phyloP scores from a whole-genome alignment of 2,329 filamentous ascomycete species.

The Graphilbum ipis-grandicollis region DNA sequence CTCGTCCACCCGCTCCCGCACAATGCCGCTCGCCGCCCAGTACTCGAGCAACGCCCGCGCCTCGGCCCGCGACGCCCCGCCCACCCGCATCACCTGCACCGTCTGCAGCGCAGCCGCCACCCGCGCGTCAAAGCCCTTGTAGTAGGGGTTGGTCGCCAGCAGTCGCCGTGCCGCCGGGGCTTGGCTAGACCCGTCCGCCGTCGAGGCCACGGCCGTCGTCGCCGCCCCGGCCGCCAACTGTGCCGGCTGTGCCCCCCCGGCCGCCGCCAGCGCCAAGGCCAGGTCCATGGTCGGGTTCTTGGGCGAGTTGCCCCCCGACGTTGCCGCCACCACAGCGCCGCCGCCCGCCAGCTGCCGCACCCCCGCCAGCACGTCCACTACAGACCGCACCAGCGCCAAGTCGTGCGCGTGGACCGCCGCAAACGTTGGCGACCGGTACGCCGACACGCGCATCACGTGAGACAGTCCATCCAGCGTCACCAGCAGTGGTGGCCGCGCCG shows the following conservation, averaged over 20 bases:
- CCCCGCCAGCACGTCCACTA: constrained; percentile 54
- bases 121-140: constrained; percentile 37
- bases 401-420: constrained; percentile 75
- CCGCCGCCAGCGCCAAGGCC: constrained; percentile 32
- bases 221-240: too few relatives aligned
- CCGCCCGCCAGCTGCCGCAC: constrained; percentile 46
- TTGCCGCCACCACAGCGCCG: constrained; percentile 61
- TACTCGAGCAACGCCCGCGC: constrained; percentile 76
- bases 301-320: constrained; percentile 53
- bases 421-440: constrained; percentile 56
- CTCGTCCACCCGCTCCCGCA: constrained; percentile 55
- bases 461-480: constrained; percentile 63
- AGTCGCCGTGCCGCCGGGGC: background rate
- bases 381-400: constrained; percentile 57
- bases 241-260: too few relatives aligned
- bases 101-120: constrained; percentile 34
- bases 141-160: constrained; percentile 30
- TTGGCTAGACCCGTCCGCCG: too few relatives aligned
- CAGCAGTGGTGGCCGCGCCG: constrained; percentile 43
- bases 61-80: constrained; percentile 57
- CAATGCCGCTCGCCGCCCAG: constrained; percentile 71
- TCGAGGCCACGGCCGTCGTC: too few relatives aligned
- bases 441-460: constrained; percentile 63
- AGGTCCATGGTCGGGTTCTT: constrained; percentile 49
- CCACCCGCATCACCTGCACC: constrained; percentile 37